Evolutionary conservation across 78 protist genomes (phyloP), one percentile per base, ranked within the genome.

Genomic region (Guillardia theta): DNA sequence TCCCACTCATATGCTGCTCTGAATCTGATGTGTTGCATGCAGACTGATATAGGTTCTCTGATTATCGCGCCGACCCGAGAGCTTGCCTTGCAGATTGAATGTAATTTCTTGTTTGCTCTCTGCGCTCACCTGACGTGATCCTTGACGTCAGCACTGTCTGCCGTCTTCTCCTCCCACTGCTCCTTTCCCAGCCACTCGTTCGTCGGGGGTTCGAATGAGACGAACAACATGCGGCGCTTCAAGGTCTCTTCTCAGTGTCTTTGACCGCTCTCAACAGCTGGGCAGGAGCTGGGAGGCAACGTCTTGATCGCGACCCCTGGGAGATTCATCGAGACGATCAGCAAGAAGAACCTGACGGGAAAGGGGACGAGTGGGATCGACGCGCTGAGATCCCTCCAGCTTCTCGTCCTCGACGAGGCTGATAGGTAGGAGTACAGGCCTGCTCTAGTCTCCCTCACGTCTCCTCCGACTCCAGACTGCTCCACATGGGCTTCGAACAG

Each of bases 351-450:
- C 21, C 70, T 24, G 39, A 27, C 70, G 70, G 39, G 70, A 58
- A 15, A 10, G 15, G 27, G 39, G 27, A 58, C 21, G 70, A 30
- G 27, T 6, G 21, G 70, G 4, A 27, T 3, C 70, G 70, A 30
- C 39, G 21, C 6, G 21, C 70, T 36, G 41, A 96, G n/a, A n/a
- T n/a, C n/a, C 47, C 92, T 98, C 48, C 98, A 98, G 92, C 87
- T 98, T 41, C 94, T 98, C 48, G 95, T 98, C 9, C 93, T 98
- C 19, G 99, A 98, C 93, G 99, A 98, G 88, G 90, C 92, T 4
- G 93, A 88, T 37, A 50, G 95, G n/a, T n/a, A n/a, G n/a, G n/a
- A n/a, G n/a, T n/a, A n/a, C n/a, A n/a, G n/a, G n/a, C n/a, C n/a
- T n/a, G n/a, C n/a, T n/a, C n/a, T n/a, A n/a, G n/a, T n/a, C n/a